A percentile compares a stretch with the other conserved stretches of the same genome.
phyloP scores from a whole-genome alignment of 805 yeast species.

The Saturnispora quitensis region DNA sequence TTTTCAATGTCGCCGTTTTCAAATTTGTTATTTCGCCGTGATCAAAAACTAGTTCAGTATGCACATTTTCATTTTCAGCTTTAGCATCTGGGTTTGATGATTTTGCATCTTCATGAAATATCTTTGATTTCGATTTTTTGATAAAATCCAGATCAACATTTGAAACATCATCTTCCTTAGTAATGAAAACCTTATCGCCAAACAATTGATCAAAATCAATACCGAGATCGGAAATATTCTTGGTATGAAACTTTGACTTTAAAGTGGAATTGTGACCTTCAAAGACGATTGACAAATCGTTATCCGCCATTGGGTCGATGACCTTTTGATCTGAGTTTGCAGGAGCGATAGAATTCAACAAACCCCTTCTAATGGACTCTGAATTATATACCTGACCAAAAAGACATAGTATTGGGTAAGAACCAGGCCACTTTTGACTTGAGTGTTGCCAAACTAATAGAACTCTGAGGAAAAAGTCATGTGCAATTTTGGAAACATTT shows the following conservation, averaged over 20 bases:
- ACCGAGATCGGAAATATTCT: slow-evolving; percentile 10
- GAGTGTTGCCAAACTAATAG: slow-evolving; percentile 28
- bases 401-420: slow-evolving; percentile 42
- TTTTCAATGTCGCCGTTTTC: background rate
- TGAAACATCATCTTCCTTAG: slow-evolving; percentile 13
- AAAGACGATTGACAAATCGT: slow-evolving; percentile 6
- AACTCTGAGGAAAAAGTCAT: slow-evolving; percentile 17
- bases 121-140: background rate
- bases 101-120: background rate
- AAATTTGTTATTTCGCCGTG: slow-evolving; percentile 1
- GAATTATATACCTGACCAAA: slow-evolving; percentile 35
- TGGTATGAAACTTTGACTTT: slow-evolving; percentile 1
- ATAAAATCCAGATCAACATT: slow-evolving; percentile 3
- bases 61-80: background rate
- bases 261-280: background rate
- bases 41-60: background rate
- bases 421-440: slow-evolving; percentile 47
- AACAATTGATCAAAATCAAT: slow-evolving; percentile 19
- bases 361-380: slow-evolving; percentile 18
- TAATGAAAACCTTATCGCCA: slow-evolving; percentile 20
- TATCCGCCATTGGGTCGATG: slow-evolving; percentile 4
- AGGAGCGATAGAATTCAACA: slow-evolving; percentile 11
- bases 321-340: background rate
- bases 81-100: background rate
- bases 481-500: slow-evolving; percentile 19